These are phyloP conservation scores for Gypsophila paniculata DNA, from an alignment of 179 eudicot genomes.

Conservation along the genomic window DNA sequence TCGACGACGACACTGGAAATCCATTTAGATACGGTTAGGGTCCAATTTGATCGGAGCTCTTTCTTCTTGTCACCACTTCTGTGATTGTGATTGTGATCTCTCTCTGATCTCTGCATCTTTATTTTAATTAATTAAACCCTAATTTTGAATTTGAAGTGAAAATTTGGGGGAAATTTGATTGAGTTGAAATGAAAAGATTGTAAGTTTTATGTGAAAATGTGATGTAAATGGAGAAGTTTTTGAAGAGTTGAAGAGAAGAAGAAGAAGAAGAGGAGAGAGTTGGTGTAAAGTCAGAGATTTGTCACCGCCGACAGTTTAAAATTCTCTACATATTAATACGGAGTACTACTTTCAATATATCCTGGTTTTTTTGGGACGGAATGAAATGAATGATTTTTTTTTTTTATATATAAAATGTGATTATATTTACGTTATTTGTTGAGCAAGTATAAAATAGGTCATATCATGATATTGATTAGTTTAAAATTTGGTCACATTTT, in stretches of 20 bases:
- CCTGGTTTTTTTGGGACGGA: too few species aligned
- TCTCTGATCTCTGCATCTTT: conserved; percentile 37
- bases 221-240: too few species aligned
- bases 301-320: not conserved
- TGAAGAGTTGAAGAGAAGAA: not conserved
- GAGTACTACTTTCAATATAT: too few species aligned
- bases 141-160: too few species aligned
- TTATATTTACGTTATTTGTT: too few species aligned
- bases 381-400: too few species aligned
- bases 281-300: not conserved
- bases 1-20: conserved; percentile 53
- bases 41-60: conserved; percentile 21
- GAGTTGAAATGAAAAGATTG: not conserved
- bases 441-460: too few species aligned
- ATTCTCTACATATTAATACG: too few species aligned
- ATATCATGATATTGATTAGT: too few species aligned
- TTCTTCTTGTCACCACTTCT: conserved; percentile 22
- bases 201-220: too few species aligned
- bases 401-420: too few species aligned
- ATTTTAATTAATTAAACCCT: not conserved
- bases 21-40: conserved; percentile 26
- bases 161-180: not conserved
- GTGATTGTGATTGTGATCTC: conserved; percentile 21
- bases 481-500: too few species aligned
- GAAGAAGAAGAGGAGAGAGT: not conserved